Conservation (phyloP, 1,139 yeast genomes). For the Candida dubliniensis region DNA sequence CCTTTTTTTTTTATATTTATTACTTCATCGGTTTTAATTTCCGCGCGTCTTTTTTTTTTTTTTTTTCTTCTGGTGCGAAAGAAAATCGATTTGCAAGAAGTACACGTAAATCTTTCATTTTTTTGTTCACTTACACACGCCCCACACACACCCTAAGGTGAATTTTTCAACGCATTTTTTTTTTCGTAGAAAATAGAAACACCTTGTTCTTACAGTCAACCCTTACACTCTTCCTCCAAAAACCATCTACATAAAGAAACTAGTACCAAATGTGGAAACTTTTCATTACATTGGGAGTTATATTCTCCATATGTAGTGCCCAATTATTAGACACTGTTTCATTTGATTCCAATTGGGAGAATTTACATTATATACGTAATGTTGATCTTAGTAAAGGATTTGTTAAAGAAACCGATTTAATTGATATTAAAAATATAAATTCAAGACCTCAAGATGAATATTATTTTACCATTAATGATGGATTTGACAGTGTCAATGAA, state of each 20-base stretch:
- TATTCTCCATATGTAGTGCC: slow-evolving; percentile 9
- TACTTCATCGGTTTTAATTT: too few species aligned
- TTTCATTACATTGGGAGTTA: slow-evolving; percentile 8
- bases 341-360: slow-evolving; percentile 39
- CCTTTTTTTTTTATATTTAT: too few species aligned
- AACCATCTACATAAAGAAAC: background rate
- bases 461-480: slow-evolving; percentile 52
- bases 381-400: slow-evolving; percentile 70
- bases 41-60: too few species aligned
- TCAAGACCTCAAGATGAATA: slow-evolving; percentile 55
- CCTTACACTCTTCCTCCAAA: background rate
- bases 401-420: slow-evolving; percentile 57
- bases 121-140: too few species aligned
- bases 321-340: slow-evolving; percentile 10
- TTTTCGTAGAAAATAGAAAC: background rate
- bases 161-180: slow-evolving; percentile 3
- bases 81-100: background rate
- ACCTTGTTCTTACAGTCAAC: background rate
- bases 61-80: too few species aligned
- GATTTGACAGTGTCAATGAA: slow-evolving; percentile 40
- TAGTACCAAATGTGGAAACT: slow-evolving; percentile 9
- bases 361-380: slow-evolving; percentile 43
- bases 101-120: background rate
- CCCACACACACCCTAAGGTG: background rate
- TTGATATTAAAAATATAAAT: slow-evolving; percentile 62